These are phyloP conservation scores for Syncephalastrum racemosum DNA, from an alignment of 371 early-diverging fungal species.

Conservation along the genomic window DNA sequence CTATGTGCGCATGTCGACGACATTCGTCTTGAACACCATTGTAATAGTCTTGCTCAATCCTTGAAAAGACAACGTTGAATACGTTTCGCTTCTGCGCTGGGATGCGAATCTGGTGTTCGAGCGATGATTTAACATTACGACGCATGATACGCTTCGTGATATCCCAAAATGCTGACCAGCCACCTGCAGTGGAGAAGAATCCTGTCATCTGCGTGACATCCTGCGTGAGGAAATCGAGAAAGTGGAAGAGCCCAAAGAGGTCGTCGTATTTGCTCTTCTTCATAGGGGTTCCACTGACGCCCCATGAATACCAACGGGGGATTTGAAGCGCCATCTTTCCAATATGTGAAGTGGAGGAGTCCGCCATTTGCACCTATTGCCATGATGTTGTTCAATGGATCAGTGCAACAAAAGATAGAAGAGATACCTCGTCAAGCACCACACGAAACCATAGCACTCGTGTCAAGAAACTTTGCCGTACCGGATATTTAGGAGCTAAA, in stretches of 20 bases:
- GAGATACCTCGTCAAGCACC: constrained; percentile 48
- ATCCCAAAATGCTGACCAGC: constrained; percentile 20
- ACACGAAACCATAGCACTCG: constrained; percentile 63
- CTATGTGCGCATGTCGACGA: constrained; percentile 16
- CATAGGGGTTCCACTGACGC: constrained; percentile 73
- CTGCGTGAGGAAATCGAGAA: constrained; percentile 29
- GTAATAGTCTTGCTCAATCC: constrained; percentile 65
- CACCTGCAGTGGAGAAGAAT: too few relatives aligned
- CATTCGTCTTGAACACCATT: constrained; percentile 55
- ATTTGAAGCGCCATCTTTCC: constrained; percentile 58
- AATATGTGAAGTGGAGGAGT: constrained; percentile 38
- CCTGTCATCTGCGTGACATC: too few relatives aligned
- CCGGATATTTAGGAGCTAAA: constrained; percentile 37
- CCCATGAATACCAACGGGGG: constrained; percentile 65
- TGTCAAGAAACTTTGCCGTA: constrained; percentile 47
- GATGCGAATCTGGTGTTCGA: constrained; percentile 53
- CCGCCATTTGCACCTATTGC: constrained; percentile 72
- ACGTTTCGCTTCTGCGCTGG: constrained; percentile 55
- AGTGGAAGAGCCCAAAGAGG: constrained; percentile 50
- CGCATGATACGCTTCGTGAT: constrained; percentile 49
- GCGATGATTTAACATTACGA: constrained; percentile 55
- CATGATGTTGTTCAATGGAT: too few relatives aligned
- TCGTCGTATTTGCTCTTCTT: constrained; percentile 44
- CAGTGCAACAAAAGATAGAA: background rate
- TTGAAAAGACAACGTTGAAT: constrained; percentile 52